A percentile compares a stretch with the other conserved stretches of the same genome.
phyloP scores from a whole-genome alignment of 768 basidiomycete species.

The Boletus rubroflammeus region DNA sequence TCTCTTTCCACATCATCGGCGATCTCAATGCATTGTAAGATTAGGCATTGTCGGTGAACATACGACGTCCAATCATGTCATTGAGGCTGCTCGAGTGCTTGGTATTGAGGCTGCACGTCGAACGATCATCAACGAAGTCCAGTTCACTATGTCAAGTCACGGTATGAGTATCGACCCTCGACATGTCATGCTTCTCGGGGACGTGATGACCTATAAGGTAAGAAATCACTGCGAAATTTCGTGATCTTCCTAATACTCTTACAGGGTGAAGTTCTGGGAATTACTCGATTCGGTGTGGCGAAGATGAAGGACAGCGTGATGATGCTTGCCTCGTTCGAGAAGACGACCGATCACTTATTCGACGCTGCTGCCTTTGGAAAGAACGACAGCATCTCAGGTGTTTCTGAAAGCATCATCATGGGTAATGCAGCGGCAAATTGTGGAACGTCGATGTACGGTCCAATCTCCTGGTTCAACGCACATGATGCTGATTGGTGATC shows the following conservation, averaged over 20 bases:
- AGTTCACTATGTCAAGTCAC: conserved; percentile 95
- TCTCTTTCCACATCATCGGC: not conserved
- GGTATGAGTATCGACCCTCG: conserved; percentile 99
- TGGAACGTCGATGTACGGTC: conserved; percentile 84
- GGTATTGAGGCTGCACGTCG: conserved; percentile 95
- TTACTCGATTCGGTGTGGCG: conserved; percentile 97
- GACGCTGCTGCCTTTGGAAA: conserved; percentile 97
- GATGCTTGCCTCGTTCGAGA: conserved; percentile 99
- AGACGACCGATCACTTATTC: conserved; percentile 98
- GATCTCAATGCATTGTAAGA: not conserved
- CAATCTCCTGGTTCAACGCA: not conserved
- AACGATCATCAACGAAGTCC: conserved; percentile 96
- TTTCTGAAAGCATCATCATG: conserved; percentile 99
- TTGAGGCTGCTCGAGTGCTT: conserved; percentile 92
- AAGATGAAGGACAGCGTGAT: conserved; percentile 99
- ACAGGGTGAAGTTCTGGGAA: conserved; percentile 95
- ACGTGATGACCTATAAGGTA: conserved; percentile 98
- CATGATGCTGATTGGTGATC: conserved; percentile 3
- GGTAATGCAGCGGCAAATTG: conserved; percentile 93
- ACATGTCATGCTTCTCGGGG: conserved; percentile 96
- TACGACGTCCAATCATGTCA: conserved; percentile 95
- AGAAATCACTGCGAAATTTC: not conserved
- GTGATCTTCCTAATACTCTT: not conserved
- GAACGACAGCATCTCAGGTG: conserved; percentile 90
- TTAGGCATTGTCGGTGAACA: conserved; percentile 88